Base-by-base conservation (phyloP, 83 land plant genomes). In the Picea abies region DNA sequence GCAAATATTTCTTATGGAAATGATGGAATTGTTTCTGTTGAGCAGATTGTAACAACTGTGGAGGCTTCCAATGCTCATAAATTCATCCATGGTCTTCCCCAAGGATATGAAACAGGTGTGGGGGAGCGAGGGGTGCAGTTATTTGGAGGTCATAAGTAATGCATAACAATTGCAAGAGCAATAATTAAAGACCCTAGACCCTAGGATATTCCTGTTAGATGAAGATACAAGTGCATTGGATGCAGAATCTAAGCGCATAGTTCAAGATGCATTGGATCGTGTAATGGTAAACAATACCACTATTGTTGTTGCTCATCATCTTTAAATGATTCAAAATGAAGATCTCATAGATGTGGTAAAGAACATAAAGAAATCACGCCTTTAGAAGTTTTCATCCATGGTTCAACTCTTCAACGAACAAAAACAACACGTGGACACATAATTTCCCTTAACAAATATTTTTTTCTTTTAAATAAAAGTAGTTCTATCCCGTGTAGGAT, bases 261-360 rank as follows among this genome's bases (percentile, higher is more conserved):
- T 90, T 0, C 92, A 88, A 60, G 92, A 90, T 1, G 92, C 92
- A 12, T 75, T 90, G 67, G 88, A 90, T 39, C 19, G 52, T 4
- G 88, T 88, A 52, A 88, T 90, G 90, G 86, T 88, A 35, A 76
- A 82, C 63, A 79, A 86, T 26, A 88, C 92, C 5, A 88, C 90
- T 10, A 76, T 90, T 0, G 90, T 88, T 8, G 86, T 90, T 16
- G 90, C 92, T 0, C 92, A 90, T 47, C 83, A 90, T 15, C 81
- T 90, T 26, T 63, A 83, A 1, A 90, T 90, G 3, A 90, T 90
- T 32, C 80, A 79, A 15, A 71, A 77, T 3, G 92, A 84, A 3
- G 90, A 90, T 62, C 0, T 86, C 19, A 90, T 90, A 56, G 88
- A 84, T 3, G 92, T 90, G n/a, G 80, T 90, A 64, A 90, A 88